Evolutionary conservation across 345 rosid genomes (phyloP), one percentile per base, ranked within the genome.

Genomic region (Gossypium sturtianum): DNA sequence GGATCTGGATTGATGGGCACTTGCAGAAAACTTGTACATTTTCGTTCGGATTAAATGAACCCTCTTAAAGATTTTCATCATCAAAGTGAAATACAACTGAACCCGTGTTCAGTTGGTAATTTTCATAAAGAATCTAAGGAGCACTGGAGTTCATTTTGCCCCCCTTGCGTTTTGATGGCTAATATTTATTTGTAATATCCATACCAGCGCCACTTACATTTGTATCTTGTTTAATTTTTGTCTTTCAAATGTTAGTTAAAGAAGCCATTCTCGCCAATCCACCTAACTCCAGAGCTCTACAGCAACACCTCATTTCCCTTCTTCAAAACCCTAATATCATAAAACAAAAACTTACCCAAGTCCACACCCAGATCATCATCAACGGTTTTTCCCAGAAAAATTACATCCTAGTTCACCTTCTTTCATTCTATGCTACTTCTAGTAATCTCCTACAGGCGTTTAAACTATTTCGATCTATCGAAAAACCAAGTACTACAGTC

Each of bases 301-400:
- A 76, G 54, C 85, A 83, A 53, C 83, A 29, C 74, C 67, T 88
- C 47, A 79, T 86, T 81, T 23, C 70, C 43, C 83, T 86, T 13
- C 71, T 84, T 27, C 78, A 73, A 22, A 66, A 25, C 67, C 53
- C 71, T 76, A 72, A 79, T 6, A 23, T 58, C 75, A 20, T 69
- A 2, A 52, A 59, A 34, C 41, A 34, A 48, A 43, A 17, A 11
- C 71, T 81, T 60, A 2, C 78, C 56, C 75, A 85, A 73, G 72
- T 85, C 61, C 84, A 85, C 73, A 10, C 83, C 48, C 86, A 82
- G 64, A 77, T 82, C 25, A 7, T 79, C 66, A 16, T 66, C 27
- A 75, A 79, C 58, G 86, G 80, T 12, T 79, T 81, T 79, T 60
- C 81, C 69, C 83, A 58, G 25, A 83, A 83, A 66, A 81, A 69